Percentiles rank a stretch among this genome's conserved stretches.
These are phyloP conservation scores for Lactarius sp. DNA, from an alignment of 768 basidiomycete species.

Conservation along the genomic window DNA sequence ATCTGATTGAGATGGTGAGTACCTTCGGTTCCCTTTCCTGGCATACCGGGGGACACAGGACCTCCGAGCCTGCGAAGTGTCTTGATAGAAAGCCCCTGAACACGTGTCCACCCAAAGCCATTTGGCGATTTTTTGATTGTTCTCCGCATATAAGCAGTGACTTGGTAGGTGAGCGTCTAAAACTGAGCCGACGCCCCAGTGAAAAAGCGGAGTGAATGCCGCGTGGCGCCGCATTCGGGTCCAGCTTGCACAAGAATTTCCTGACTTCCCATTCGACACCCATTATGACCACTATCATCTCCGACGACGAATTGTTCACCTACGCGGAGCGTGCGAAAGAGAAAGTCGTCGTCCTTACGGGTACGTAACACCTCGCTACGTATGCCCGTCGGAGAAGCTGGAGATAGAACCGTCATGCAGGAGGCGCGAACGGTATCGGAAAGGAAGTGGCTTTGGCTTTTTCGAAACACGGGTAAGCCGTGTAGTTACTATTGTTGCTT, in stretches of 20 bases:
- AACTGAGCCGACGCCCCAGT: no score
- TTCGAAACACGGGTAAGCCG: constrained; percentile 26
- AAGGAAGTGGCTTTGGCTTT: constrained; percentile 28
- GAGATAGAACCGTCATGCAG: constrained; percentile 5
- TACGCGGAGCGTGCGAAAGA: constrained; percentile 27
- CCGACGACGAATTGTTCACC: constrained; percentile 26
- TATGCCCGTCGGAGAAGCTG: background rate
- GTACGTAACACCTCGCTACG: constrained; percentile 15
- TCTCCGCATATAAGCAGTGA: no score
- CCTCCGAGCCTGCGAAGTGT: no score
- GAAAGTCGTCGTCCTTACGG: constrained; percentile 30
- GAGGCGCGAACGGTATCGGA: constrained; percentile 30
- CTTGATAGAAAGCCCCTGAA: no score
- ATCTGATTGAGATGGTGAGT: no score
- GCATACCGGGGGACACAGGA: no score
- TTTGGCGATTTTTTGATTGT: no score
- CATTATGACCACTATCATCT: constrained; percentile 26
- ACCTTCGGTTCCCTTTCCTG: no score
- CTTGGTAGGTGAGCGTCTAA: no score
- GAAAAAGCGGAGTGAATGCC: no score
- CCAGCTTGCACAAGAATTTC: background rate
- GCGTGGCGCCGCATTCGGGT: no score
- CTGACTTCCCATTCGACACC: background rate
- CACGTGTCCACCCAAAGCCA: no score
- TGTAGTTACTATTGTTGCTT: background rate